phyloP scores from a whole-genome alignment of 140 eudicot genomes.

The Stevia rebaudiana region DNA sequence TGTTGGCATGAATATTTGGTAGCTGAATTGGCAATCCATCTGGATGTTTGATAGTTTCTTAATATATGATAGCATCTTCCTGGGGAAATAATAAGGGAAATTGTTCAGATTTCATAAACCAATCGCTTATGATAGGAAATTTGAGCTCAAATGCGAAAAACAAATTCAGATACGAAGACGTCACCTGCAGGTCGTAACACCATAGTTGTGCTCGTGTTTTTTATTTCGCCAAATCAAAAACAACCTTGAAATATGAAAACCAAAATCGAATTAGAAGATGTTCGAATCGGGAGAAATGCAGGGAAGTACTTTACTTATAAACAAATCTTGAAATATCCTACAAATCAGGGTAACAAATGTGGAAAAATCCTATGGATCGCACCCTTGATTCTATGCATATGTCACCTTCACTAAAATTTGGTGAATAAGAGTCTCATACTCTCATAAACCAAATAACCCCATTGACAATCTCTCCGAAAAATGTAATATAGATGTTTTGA shows the following conservation, averaged over 20 bases:
- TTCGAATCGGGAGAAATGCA: not conserved
- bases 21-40: slow-evolving; percentile 15
- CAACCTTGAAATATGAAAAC: not conserved
- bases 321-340: too few relatives aligned
- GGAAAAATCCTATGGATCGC: not conserved
- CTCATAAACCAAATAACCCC: not conserved
- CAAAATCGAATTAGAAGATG: not conserved
- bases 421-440: too few relatives aligned
- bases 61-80: slow-evolving; percentile 28
- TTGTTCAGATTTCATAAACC: not conserved
- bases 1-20: slow-evolving; percentile 16
- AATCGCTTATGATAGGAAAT: not conserved
- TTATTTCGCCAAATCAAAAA: not conserved
- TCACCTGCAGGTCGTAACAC: slow-evolving; percentile 31
- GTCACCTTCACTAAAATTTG: not conserved
- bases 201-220: slow-evolving; percentile 5
- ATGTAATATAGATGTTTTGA: too few relatives aligned
- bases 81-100: not conserved
- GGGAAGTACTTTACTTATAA: too few relatives aligned
- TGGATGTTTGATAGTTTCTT: slow-evolving; percentile 25
- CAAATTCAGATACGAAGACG: not conserved
- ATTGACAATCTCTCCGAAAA: too few relatives aligned
- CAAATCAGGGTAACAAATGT: too few relatives aligned
- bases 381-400: not conserved
- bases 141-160: slow-evolving; percentile 2